Percentiles rank a stretch among this genome's conserved stretches.
These are phyloP conservation scores for Ceriops tagal DNA, from an alignment of 345 rosid genomes.

Conservation along the genomic window DNA sequence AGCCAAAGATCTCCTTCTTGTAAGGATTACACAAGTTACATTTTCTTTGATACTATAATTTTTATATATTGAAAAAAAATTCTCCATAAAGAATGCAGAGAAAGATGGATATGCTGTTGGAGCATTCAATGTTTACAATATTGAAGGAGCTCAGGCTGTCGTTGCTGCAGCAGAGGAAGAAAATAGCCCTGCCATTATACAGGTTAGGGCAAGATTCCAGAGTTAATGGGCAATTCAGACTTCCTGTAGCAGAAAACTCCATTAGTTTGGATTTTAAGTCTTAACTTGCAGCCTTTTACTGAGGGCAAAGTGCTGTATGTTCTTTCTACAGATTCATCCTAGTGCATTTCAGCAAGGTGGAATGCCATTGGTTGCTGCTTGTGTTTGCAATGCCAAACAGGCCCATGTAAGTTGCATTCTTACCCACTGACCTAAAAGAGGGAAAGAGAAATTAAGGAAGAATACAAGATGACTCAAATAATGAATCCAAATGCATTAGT, in stretches of 20 bases:
- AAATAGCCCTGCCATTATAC: constrained; percentile 90
- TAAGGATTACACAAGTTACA: constrained; percentile 25
- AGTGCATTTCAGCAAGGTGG: constrained; percentile 84
- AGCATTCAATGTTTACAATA: constrained; percentile 91
- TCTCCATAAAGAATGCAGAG: constrained; percentile 63
- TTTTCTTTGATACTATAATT: constrained; percentile 3
- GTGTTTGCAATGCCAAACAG: constrained; percentile 78
- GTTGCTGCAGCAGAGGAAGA: constrained; percentile 96
- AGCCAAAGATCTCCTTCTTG: constrained; percentile 68
- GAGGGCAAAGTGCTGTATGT: background rate
- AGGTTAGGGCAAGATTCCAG: constrained; percentile 41
- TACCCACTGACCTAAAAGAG: background rate
- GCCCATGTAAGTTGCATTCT: constrained; percentile 59
- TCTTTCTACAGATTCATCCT: constrained; percentile 72
- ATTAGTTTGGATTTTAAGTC: background rate
- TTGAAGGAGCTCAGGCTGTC: constrained; percentile 95
- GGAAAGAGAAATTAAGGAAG: background rate
- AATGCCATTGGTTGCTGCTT: constrained; percentile 72
- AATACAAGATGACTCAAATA: background rate
- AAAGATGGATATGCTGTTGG: constrained; percentile 90
- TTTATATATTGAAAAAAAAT: constrained; percentile 27
- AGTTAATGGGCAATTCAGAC: background rate
- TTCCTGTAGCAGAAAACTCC: too few relatives aligned
- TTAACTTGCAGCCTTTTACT: background rate
- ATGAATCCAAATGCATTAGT: background rate